Conservation (phyloP, 371 early-diverging fungal genomes). For the Mucor piriformis region DNA sequence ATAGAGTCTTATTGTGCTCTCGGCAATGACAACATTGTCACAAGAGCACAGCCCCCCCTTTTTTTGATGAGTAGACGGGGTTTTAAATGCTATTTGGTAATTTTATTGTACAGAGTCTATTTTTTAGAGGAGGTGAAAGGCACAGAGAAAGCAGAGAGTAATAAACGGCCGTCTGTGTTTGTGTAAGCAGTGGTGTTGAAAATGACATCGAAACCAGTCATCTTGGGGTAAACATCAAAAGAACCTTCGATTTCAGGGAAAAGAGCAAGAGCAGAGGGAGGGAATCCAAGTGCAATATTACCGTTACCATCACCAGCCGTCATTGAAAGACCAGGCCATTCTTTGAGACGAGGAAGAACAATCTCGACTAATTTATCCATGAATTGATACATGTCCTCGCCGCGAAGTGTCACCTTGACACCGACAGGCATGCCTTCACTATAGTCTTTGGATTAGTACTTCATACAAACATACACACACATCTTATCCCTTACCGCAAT, state of each 20-base stretch:
- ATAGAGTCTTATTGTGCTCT: neutral
- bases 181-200: conserved; percentile 85
- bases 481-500: conserved; percentile 64
- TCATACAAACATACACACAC: neutral
- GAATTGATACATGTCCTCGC: conserved; percentile 91
- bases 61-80: too few species aligned
- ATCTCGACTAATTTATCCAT: conserved; percentile 93
- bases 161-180: conserved; percentile 80
- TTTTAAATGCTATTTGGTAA: too few species aligned
- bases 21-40: conserved; percentile 4
- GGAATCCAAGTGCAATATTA: conserved; percentile 83
- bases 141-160: conserved; percentile 89
- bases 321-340: conserved; percentile 83
- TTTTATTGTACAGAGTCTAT: too few species aligned
- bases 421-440: conserved; percentile 90
- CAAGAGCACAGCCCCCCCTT: too few species aligned
- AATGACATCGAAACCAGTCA: conserved; percentile 86
- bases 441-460: neutral
- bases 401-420: conserved; percentile 75
- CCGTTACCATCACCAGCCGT: conserved; percentile 84
- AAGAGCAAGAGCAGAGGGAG: conserved; percentile 80
- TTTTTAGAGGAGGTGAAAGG: conserved; percentile 67
- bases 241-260: conserved; percentile 97
- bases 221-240: conserved; percentile 88
- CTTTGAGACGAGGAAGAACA: conserved; percentile 92